Evolutionary conservation across 345 rosid genomes (phyloP).

Genomic region (Eucalyptus paniculata): DNA sequence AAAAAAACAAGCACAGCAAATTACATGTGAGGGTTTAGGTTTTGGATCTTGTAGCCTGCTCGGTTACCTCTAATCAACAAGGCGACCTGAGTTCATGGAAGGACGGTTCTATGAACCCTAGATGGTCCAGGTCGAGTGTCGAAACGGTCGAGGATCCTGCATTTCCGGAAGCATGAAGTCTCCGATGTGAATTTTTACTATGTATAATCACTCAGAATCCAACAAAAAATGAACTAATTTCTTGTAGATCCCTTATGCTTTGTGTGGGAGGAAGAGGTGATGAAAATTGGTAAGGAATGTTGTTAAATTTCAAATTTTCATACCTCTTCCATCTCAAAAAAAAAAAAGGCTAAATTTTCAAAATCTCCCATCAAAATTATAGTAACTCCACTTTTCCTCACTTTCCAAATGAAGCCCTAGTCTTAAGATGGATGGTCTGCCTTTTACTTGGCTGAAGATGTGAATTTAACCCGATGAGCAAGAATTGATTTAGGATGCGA

Average conservation of each 20-base stretch:
- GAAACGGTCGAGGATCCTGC: background rate
- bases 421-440: background rate
- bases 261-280: background rate
- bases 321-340: background rate
- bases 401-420: background rate
- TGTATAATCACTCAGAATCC: background rate
- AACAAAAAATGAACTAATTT: accelerated
- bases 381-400: background rate
- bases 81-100: background rate
- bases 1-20: background rate
- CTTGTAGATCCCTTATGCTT: background rate
- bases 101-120: background rate
- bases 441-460: background rate
- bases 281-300: background rate
- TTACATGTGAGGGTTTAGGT: background rate
- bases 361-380: background rate
- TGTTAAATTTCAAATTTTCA: background rate
- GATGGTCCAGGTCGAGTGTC: background rate
- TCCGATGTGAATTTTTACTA: background rate
- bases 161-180: background rate
- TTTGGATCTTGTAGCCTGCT: background rate
- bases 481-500: background rate
- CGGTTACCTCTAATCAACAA: background rate
- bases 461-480: background rate
- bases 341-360: background rate